These are phyloP conservation scores for Phytophthora agathidicida DNA, from an alignment of 352 stramenopile species.

Conservation along the genomic window DNA sequence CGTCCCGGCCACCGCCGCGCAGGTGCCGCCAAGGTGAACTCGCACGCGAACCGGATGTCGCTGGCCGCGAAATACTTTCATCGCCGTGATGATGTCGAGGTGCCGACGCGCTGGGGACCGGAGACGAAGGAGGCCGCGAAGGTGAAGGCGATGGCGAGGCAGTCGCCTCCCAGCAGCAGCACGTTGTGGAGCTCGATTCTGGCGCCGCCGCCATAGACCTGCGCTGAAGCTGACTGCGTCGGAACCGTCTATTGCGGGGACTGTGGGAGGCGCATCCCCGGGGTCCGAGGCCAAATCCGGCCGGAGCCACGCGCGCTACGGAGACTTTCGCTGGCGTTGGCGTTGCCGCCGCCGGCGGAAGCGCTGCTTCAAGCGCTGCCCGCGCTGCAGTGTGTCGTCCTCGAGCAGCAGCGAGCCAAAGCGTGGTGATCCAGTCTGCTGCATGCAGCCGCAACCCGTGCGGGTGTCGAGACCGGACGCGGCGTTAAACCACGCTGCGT, in stretches of 20 bases:
- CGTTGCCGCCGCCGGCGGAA: not conserved
- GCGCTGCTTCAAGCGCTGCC: too few relatives aligned
- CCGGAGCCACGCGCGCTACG: slow-evolving; percentile 13
- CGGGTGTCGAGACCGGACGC: slow-evolving; percentile 10
- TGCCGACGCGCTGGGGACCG: too few relatives aligned
- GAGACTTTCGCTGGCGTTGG: slow-evolving; percentile 3
- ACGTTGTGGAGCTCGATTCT: not conserved
- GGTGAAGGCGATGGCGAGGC: too few relatives aligned
- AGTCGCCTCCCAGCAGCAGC: too few relatives aligned
- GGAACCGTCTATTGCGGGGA: slow-evolving; percentile 31
- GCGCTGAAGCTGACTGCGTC: not conserved
- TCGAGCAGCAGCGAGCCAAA: not conserved
- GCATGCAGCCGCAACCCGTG: too few relatives aligned
- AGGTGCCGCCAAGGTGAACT: slow-evolving; percentile 10
- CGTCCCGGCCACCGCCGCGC: slow-evolving; percentile 16
- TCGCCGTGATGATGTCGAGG: slow-evolving; percentile 1
- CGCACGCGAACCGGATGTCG: slow-evolving; percentile 28
- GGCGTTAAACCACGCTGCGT: slow-evolving; percentile 13
- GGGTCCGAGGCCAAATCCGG: slow-evolving; percentile 20
- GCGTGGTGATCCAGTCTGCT: too few relatives aligned
- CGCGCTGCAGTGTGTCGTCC: not conserved
- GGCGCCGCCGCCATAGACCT: not conserved
- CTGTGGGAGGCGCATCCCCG: slow-evolving; percentile 29
- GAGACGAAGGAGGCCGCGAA: too few relatives aligned
- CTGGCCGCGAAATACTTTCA: slow-evolving; percentile 11